Evolutionary conservation across 75 land plant genomes (phyloP).

Genomic region (Ceratopteris richardii): DNA sequence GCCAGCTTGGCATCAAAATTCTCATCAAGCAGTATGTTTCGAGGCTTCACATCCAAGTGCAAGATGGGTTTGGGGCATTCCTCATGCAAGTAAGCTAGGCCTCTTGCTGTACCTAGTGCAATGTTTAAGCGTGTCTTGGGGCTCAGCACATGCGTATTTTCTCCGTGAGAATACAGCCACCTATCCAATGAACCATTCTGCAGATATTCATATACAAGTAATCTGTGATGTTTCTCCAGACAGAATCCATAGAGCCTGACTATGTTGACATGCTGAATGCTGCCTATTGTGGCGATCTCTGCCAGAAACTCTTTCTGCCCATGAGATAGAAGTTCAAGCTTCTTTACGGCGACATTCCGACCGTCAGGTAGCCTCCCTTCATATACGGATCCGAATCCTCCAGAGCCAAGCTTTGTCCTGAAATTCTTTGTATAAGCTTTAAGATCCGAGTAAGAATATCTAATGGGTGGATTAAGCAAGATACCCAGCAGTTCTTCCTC

Average conservation of each 20-base stretch:
- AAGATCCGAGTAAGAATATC: conserved; percentile 18
- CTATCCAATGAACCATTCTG: conserved; percentile 26
- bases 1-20: conserved; percentile 16
- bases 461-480: conserved; percentile 1
- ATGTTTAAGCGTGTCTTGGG: conserved; percentile 5
- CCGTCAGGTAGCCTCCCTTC: conserved; percentile 21
- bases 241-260: conserved; percentile 32
- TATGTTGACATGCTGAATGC: conserved; percentile 23
- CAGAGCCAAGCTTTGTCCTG: conserved; percentile 21
- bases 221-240: conserved; percentile 4
- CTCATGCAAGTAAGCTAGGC: conserved; percentile 6
- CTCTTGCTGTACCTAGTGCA: conserved; percentile 1
- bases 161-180: background rate
- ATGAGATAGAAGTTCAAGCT: conserved; percentile 5
- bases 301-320: conserved; percentile 25
- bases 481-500: background rate
- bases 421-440: conserved; percentile 11
- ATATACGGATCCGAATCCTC: conserved; percentile 35
- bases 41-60: conserved; percentile 21
- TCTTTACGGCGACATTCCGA: conserved; percentile 25
- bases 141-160: too few species aligned
- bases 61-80: conserved; percentile 13
- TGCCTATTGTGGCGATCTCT: conserved; percentile 27
- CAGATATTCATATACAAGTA: conserved; percentile 33
- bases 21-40: conserved; percentile 20